These are phyloP conservation scores for Chlorophyllum brunneum DNA, from an alignment of 768 basidiomycete species.

Conservation along the genomic window DNA sequence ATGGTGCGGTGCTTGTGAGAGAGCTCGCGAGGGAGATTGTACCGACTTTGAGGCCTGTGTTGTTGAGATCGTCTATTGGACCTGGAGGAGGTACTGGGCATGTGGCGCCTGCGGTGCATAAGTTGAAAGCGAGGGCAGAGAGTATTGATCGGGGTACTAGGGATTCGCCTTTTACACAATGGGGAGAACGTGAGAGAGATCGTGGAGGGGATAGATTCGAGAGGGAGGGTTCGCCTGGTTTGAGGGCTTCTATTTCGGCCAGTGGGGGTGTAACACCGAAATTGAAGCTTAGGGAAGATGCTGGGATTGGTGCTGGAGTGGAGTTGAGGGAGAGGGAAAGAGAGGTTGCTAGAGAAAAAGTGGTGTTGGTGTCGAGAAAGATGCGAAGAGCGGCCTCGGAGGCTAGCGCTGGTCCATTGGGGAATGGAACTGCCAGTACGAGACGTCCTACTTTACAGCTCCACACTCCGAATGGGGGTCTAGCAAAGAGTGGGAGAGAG, in stretches of 20 bases:
- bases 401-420: constrained; percentile 13
- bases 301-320: not conserved
- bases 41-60: constrained; percentile 68
- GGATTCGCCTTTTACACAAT: not conserved
- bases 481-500: not conserved
- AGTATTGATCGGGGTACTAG: constrained; percentile 2
- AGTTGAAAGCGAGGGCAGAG: constrained; percentile 13
- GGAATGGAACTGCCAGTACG: constrained; percentile 17
- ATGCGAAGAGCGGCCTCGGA: constrained; percentile 14
- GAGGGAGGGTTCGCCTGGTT: constrained; percentile 9
- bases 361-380: constrained; percentile 14
- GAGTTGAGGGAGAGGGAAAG: constrained; percentile 9
- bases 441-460: constrained; percentile 4
- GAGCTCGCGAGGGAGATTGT: constrained; percentile 86
- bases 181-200: too few relatives aligned
- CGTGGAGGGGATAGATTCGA: not conserved
- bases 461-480: not conserved
- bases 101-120: constrained; percentile 5
- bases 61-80: constrained; percentile 28
- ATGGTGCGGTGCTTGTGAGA: constrained; percentile 87
- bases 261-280: constrained; percentile 2
- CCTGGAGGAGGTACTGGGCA: not conserved
- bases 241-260: constrained; percentile 1
- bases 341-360: constrained; percentile 3
- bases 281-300: constrained; percentile 5